Evolutionary conservation across 208 protist genomes (phyloP), one percentile per base, ranked within the genome.

Genomic region (Blastocrithidia nonstop): DNA sequence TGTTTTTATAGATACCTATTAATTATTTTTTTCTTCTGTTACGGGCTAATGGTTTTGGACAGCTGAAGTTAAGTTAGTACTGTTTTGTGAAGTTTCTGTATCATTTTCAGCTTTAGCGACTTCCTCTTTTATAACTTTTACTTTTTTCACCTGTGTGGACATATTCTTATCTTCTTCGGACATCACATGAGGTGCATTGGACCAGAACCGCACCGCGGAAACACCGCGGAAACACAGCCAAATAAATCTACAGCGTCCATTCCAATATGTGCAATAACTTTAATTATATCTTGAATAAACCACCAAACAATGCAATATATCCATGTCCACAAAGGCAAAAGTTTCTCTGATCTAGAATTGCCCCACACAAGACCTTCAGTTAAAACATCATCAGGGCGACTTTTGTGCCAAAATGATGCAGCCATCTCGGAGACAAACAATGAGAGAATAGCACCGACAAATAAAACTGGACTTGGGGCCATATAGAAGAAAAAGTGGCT

Each of bases 301-400:
- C 79, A 93, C 79, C 79, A 89, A 49, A 89, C 52, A n/a, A 93
- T 60, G 60, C 84, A 89, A 63, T 93, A 89, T 47, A 87, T 73
- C 84, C 84, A 93, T 44, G 89, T 68, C 73, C 71, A 88, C 52
- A 93, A 58, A 25, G 85, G 77, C 42, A 78, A 58, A 45, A 88
- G 61, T 38, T 53, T 76, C 48, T 89, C 57, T 11, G 45, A 28
- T 39, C 52, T 54, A 17, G 4, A 55, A 19, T 73, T 45, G 44
- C 71, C 72, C 44, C 51, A 72, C 21, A 72, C 71, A 50, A 93
- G 73, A 47, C 85, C 85, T 46, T 75, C 63, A 27, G 74, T 78
- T 43, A 69, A 54, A 33, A 93, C 43, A 25, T 40, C 38, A 41
- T 88, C 78, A 25, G 72, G 68, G 6, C 41, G 38, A 17, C 66